These are phyloP conservation scores for Macroventuria anomochaeta DNA, from an alignment of 2,329 filamentous ascomycete species.

Conservation along the genomic window DNA sequence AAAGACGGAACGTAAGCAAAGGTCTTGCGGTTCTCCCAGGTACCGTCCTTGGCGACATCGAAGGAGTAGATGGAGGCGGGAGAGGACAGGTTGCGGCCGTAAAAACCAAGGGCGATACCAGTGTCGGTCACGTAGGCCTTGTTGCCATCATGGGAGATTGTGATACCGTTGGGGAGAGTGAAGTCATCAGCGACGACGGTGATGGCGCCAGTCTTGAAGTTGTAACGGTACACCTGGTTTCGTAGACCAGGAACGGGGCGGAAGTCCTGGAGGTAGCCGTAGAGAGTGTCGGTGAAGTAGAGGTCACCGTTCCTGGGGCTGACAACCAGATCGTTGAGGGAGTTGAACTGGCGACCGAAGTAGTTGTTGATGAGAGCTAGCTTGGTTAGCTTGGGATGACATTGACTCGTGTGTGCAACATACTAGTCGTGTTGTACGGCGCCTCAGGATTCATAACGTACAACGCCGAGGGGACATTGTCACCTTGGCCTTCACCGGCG, in stretches of 20 bases:
- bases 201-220: constrained; percentile 48
- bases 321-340: constrained; percentile 50
- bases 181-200: constrained; percentile 50
- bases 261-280: constrained; percentile 34
- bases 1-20: constrained; percentile 28
- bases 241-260: constrained; percentile 34
- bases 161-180: constrained; percentile 51
- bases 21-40: constrained; percentile 30
- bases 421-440: constrained; percentile 35
- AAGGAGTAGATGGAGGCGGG: constrained; percentile 34
- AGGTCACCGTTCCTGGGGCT: constrained; percentile 49
- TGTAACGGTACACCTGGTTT: constrained; percentile 51
- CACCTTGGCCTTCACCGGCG: constrained; percentile 33
- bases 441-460: constrained; percentile 33
- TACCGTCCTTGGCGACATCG: constrained; percentile 30
- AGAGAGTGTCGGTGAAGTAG: constrained; percentile 56
- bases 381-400: neutral
- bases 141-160: constrained; percentile 50
- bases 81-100: constrained; percentile 28
- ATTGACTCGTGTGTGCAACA: neutral
- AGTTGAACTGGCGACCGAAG: constrained; percentile 54
- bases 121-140: constrained; percentile 55
- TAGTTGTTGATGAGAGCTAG: constrained; percentile 52
- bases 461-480: constrained; percentile 28
- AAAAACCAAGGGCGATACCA: constrained; percentile 29